Conservation (phyloP, 2,329 filamentous ascomycete species). For the Claviceps cyperi region DNA sequence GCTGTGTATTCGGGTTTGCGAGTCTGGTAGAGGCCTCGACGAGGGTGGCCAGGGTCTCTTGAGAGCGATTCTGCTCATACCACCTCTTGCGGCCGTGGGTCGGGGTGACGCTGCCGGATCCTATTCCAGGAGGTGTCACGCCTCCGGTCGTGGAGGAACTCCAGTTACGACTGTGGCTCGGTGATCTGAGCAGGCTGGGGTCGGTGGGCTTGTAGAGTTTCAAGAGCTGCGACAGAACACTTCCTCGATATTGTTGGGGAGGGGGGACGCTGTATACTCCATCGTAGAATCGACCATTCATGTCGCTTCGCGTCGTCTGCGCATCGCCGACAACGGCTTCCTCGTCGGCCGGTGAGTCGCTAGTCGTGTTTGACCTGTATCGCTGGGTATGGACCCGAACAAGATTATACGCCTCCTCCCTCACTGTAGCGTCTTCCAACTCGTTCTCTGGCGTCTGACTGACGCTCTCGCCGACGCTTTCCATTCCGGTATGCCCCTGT, state of each 20-base stretch:
- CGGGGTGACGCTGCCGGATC: conserved; percentile 26
- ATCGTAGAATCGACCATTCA: conserved; percentile 26
- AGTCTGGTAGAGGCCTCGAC: conserved; percentile 28
- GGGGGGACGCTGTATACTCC: conserved; percentile 26
- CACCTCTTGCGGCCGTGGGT: conserved; percentile 28
- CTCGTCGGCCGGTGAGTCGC: conserved; percentile 5
- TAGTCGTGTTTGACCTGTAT: conserved; percentile 7
- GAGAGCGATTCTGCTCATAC: conserved; percentile 33
- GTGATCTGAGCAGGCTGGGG: conserved; percentile 3
- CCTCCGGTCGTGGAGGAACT: conserved; percentile 16
- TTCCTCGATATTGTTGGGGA: conserved; percentile 28
- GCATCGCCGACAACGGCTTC: conserved; percentile 6
- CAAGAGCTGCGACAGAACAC: conserved; percentile 30
- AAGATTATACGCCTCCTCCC: conserved; percentile 26
- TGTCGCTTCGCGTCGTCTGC: conserved; percentile 15
- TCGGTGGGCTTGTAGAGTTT: conserved; percentile 30
- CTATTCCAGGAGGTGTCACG: conserved; percentile 19
- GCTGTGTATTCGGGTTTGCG: conserved; percentile 9
- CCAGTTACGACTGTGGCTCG: conserved; percentile 11
- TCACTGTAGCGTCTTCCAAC: background rate
- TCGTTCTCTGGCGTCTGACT: conserved; percentile 2
- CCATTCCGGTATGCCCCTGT: background rate
- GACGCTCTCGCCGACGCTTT: background rate
- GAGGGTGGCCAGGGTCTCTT: conserved; percentile 31
- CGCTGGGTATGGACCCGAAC: conserved; percentile 27